Percentiles rank a stretch among this genome's conserved stretches.
Evolutionary conservation across 805 yeast species (phyloP).

Genomic region (Pichia rugopelliculosa): DNA sequence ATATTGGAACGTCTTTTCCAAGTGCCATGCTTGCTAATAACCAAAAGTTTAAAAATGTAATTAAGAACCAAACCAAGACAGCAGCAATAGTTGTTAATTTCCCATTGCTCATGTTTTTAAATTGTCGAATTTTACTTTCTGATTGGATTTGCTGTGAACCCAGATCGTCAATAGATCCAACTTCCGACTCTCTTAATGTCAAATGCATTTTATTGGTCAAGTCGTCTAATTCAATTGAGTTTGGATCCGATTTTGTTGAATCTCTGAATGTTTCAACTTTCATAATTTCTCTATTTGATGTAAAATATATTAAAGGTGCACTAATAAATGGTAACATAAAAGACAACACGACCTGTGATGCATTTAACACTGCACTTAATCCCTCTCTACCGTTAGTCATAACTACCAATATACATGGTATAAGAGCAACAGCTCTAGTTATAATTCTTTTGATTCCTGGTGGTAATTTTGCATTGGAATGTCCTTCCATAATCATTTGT

Average conservation of each 20-base stretch:
- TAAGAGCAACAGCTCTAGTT: conserved; percentile 76
- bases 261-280: conserved; percentile 17
- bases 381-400: conserved; percentile 74
- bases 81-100: conserved; percentile 46
- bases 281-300: conserved; percentile 48
- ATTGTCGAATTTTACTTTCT: conserved; percentile 7
- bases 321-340: conserved; percentile 78
- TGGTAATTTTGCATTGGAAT: conserved; percentile 66
- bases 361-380: conserved; percentile 63
- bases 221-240: conserved; percentile 2
- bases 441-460: conserved; percentile 77
- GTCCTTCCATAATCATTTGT: conserved; percentile 90
- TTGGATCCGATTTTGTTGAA: conserved; percentile 8
- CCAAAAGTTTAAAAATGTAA: conserved; percentile 65
- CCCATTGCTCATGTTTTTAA: conserved; percentile 67
- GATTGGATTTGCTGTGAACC: not conserved
- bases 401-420: conserved; percentile 78
- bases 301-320: conserved; percentile 81
- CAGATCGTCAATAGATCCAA: not conserved
- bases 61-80: conserved; percentile 58
- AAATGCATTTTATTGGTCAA: not conserved
- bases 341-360: conserved; percentile 76
- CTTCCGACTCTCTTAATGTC: not conserved
- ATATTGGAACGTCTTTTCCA: conserved; percentile 27
- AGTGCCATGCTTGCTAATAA: conserved; percentile 39